phyloP scores from a whole-genome alignment of 169 alveolate species.

The Eimeria necatrix region DNA sequence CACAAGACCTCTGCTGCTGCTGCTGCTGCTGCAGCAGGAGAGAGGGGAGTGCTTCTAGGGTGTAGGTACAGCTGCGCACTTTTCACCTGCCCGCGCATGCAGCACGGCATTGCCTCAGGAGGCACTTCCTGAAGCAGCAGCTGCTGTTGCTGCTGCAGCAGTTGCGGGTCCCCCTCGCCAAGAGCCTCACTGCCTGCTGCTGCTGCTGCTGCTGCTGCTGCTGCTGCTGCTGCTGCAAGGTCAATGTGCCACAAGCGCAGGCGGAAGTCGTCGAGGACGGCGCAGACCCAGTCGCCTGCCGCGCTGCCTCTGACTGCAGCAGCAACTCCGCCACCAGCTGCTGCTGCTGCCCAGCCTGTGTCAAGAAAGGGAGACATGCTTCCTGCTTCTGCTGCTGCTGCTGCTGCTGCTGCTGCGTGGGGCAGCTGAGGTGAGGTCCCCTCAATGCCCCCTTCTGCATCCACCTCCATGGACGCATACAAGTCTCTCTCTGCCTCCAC shows the following conservation, averaged over 20 bases:
- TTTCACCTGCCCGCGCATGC: slow-evolving; percentile 66
- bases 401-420: neutral
- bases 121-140: slow-evolving; percentile 45
- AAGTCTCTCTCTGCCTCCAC: neutral
- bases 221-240: slow-evolving; percentile 45
- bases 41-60: neutral
- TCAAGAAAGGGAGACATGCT: slow-evolving; percentile 20
- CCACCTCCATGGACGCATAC: slow-evolving; percentile 24
- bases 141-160: slow-evolving; percentile 17
- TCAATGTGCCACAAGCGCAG: slow-evolving; percentile 29
- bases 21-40: neutral
- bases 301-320: slow-evolving; percentile 66
- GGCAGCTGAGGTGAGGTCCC: neutral
- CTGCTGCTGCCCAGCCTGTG: slow-evolving; percentile 12
- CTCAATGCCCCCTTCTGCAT: neutral
- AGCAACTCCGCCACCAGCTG: neutral
- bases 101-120: slow-evolving; percentile 23
- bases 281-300: slow-evolving; percentile 31
- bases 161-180: neutral
- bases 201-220: slow-evolving; percentile 56
- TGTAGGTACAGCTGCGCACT: slow-evolving; percentile 49
- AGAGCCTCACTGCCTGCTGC: neutral
- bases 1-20: slow-evolving; percentile 34
- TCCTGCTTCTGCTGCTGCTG: neutral
- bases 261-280: slow-evolving; percentile 46